Percentiles rank a stretch among this genome's conserved stretches.
These are phyloP conservation scores for Suillus lakei DNA, from an alignment of 768 basidiomycete genomes.

Conservation along the genomic window DNA sequence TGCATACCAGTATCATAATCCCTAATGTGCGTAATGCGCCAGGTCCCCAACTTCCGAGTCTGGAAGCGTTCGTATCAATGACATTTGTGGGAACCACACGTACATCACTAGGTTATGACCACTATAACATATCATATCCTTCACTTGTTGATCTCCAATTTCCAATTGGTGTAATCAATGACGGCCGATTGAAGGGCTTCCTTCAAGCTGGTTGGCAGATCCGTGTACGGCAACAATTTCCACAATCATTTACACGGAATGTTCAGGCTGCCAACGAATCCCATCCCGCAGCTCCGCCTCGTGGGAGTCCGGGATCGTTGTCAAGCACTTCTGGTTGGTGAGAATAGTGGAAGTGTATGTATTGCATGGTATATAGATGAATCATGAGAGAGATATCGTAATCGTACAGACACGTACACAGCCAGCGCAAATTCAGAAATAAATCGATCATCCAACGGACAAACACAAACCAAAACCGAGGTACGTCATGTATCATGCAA, in stretches of 20 bases:
- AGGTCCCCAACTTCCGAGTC: not conserved
- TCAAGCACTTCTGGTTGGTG: not conserved
- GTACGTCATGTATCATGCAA: not conserved
- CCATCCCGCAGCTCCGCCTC: not conserved
- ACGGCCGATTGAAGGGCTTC: not conserved
- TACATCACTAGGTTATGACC: too few species aligned
- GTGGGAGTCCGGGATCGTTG: not conserved
- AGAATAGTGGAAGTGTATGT: not conserved
- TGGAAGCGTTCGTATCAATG: not conserved
- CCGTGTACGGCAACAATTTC: not conserved
- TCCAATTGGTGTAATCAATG: not conserved
- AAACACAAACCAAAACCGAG: not conserved
- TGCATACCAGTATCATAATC: not conserved
- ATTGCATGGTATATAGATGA: not conserved
- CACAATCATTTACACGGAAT: not conserved
- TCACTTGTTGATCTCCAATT: not conserved
- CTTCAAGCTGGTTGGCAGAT: not conserved
- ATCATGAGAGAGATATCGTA: not conserved
- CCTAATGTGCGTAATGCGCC: not conserved
- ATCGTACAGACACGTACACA: not conserved
- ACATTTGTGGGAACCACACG: not conserved
- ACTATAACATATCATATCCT: too few species aligned
- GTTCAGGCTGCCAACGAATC: not conserved
- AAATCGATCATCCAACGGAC: not conserved
- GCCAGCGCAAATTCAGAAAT: not conserved